These are phyloP conservation scores for Lactifluus subvellereus DNA, from an alignment of 768 basidiomycete species.

Conservation along the genomic window DNA sequence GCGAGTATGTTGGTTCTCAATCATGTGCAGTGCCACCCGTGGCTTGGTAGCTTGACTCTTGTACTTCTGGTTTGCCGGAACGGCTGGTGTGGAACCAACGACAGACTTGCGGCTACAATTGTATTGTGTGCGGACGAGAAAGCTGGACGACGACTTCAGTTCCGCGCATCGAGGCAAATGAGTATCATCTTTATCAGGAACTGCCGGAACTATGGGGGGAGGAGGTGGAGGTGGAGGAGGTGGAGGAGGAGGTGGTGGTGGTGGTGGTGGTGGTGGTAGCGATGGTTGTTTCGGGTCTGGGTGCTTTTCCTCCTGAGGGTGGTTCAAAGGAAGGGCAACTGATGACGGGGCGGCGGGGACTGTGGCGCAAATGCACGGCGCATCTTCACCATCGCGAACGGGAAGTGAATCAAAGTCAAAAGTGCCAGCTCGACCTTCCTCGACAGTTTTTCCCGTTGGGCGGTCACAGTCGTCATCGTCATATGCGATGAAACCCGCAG, in stretches of 20 bases:
- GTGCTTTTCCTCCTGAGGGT: slow-evolving; percentile 6
- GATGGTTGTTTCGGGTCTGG: background rate
- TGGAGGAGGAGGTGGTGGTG: background rate
- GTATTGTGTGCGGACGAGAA: slow-evolving; percentile 17
- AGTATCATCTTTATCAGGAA: background rate
- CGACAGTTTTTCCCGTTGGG: slow-evolving; percentile 7
- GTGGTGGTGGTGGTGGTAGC: background rate
- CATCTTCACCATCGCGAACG: slow-evolving; percentile 23
- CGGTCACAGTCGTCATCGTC: slow-evolving; percentile 26
- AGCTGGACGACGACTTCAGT: slow-evolving; percentile 10
- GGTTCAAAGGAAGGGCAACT: slow-evolving; percentile 22
- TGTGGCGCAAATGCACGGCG: slow-evolving; percentile 16
- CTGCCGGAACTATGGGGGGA: background rate
- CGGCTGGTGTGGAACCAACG: slow-evolving; percentile 1
- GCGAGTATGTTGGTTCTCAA: slow-evolving; percentile 38
- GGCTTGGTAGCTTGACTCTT: slow-evolving; percentile 10
- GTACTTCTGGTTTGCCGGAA: slow-evolving; percentile 12
- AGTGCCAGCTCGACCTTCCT: slow-evolving; percentile 23
- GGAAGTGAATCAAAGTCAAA: slow-evolving; percentile 38
- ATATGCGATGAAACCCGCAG: slow-evolving; percentile 33
- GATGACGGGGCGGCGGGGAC: slow-evolving; percentile 23
- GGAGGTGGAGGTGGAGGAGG: background rate
- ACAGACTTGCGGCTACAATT: slow-evolving; percentile 15
- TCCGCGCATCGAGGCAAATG: background rate
- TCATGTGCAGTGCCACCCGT: background rate